Evolutionary conservation across 768 basidiomycete species (phyloP).

Genomic region (Lanmaoa rubissima): DNA sequence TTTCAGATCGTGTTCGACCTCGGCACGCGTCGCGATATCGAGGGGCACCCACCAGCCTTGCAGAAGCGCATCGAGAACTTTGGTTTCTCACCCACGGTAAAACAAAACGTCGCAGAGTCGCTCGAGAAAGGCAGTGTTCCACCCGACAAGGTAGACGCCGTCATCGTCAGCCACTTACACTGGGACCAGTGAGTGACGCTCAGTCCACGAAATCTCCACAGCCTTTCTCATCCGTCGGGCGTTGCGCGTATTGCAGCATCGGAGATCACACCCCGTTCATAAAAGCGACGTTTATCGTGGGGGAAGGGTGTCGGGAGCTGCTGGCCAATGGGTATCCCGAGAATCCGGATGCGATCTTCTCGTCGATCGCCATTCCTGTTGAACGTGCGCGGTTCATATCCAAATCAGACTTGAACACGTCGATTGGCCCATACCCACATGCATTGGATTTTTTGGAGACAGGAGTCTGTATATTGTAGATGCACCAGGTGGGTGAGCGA

Average conservation of each 20-base stretch:
- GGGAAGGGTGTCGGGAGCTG: constrained; percentile 36
- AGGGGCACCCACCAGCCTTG: constrained; percentile 38
- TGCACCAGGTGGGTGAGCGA: constrained; percentile 38
- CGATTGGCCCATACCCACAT: constrained; percentile 50
- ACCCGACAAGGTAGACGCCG: constrained; percentile 42
- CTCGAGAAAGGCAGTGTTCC: constrained; percentile 47
- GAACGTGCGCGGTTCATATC: constrained; percentile 41
- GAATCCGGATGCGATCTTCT: constrained; percentile 35
- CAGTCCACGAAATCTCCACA: neutral
- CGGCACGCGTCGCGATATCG: constrained; percentile 49
- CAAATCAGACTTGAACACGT: constrained; percentile 30
- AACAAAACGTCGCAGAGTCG: constrained; percentile 46
- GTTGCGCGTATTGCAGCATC: constrained; percentile 21
- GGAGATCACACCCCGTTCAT: constrained; percentile 48
- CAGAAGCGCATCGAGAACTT: constrained; percentile 19
- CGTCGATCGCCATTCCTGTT: constrained; percentile 36
- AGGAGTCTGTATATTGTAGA: constrained; percentile 59
- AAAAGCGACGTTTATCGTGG: constrained; percentile 47
- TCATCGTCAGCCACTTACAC: constrained; percentile 53
- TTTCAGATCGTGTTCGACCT: constrained; percentile 53
- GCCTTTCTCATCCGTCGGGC: neutral
- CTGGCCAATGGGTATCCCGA: constrained; percentile 43
- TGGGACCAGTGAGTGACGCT: constrained; percentile 40
- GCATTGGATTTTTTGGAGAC: constrained; percentile 56
- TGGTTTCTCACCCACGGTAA: constrained; percentile 5